A percentile compares a stretch with the other conserved stretches of the same genome.
Evolutionary conservation across 1,284 basidiomycete genomes (phyloP).

Genomic region (Puccinia coronata): DNA sequence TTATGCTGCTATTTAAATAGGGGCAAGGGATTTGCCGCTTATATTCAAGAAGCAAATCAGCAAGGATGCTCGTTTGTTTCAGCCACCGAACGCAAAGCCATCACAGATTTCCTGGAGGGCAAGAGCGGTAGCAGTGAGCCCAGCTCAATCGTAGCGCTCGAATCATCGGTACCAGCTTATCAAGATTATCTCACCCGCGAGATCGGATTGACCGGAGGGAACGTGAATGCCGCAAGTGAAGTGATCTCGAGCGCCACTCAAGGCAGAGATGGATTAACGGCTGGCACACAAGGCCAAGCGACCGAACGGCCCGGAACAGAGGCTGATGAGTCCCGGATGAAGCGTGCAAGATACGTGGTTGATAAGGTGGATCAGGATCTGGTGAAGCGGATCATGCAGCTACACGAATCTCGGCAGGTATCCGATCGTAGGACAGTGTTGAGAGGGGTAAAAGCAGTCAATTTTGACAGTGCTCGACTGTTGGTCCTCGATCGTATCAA

Average conservation of each 20-base stretch:
- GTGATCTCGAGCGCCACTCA: slow-evolving; percentile 67
- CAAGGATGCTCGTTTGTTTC: slow-evolving; percentile 74
- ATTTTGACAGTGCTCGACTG: slow-evolving; percentile 69
- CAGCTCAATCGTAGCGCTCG: slow-evolving; percentile 19
- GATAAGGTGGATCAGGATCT: slow-evolving; percentile 75
- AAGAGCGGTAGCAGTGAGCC: slow-evolving; percentile 60
- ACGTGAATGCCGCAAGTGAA: slow-evolving; percentile 60
- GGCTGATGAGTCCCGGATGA: slow-evolving; percentile 66
- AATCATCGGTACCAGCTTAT: slow-evolving; percentile 44
- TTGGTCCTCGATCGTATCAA: slow-evolving; percentile 74
- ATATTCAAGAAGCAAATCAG: slow-evolving; percentile 78
- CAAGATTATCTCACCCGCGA: slow-evolving; percentile 47
- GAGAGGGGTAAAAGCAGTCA: slow-evolving; percentile 70
- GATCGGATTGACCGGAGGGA: slow-evolving; percentile 40
- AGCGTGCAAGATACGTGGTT: slow-evolving; percentile 67
- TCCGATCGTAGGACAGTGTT: slow-evolving; percentile 74
- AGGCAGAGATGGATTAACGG: slow-evolving; percentile 51
- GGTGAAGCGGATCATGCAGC: slow-evolving; percentile 74
- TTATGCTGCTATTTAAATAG: slow-evolving; percentile 75
- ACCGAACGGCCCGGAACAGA: slow-evolving; percentile 61
- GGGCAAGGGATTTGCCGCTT: slow-evolving; percentile 74
- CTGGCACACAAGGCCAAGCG: slow-evolving; percentile 51
- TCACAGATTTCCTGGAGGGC: slow-evolving; percentile 80
- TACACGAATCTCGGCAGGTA: slow-evolving; percentile 57
- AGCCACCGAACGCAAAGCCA: slow-evolving; percentile 77